phyloP scores from a whole-genome alignment of 2,329 filamentous ascomycete genomes.

The Pseudogymnoascus sp. region DNA sequence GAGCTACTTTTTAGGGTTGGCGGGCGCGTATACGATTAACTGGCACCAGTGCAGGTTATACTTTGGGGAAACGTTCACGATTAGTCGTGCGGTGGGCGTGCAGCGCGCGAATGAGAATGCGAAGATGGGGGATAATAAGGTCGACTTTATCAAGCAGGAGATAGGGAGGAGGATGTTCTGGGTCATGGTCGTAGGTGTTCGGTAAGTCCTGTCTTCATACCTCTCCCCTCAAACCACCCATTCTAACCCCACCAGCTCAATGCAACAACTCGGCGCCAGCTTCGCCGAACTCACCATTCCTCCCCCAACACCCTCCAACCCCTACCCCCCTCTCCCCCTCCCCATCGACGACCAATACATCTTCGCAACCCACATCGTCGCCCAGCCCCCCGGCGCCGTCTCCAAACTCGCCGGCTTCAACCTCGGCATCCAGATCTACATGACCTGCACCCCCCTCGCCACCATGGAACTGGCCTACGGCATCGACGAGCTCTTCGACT shows the following conservation, averaged over 20 bases:
- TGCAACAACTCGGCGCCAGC: conserved; percentile 67
- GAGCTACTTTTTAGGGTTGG: conserved; percentile 66
- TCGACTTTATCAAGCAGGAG: conserved; percentile 65
- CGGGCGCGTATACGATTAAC: conserved; percentile 59
- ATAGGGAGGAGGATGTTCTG: conserved; percentile 76
- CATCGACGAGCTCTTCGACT: conserved; percentile 65
- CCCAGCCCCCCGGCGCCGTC: conserved; percentile 59
- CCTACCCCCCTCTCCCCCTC: conserved; percentile 69
- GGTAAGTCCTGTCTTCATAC: conserved; percentile 37
- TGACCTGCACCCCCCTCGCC: conserved; percentile 69
- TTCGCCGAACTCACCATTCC: conserved; percentile 67
- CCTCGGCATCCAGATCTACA: conserved; percentile 67
- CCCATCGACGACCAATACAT: conserved; percentile 83
- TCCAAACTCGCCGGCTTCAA: conserved; percentile 76
- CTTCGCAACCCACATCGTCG: conserved; percentile 58
- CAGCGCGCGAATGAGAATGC: conserved; percentile 42
- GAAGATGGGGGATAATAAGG: conserved; percentile 13
- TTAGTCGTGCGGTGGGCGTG: conserved; percentile 60
- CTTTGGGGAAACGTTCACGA: conserved; percentile 62
- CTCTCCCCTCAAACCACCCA: background rate
- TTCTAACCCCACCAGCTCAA: conserved; percentile 44
- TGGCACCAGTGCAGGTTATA: conserved; percentile 61
- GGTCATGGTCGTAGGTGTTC: conserved; percentile 67
- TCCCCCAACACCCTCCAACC: conserved; percentile 65
- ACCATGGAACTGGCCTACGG: conserved; percentile 80